Base-by-base conservation (phyloP, 2,329 filamentous ascomycete genomes). In the Teratosphaeria gauchensis region DNA sequence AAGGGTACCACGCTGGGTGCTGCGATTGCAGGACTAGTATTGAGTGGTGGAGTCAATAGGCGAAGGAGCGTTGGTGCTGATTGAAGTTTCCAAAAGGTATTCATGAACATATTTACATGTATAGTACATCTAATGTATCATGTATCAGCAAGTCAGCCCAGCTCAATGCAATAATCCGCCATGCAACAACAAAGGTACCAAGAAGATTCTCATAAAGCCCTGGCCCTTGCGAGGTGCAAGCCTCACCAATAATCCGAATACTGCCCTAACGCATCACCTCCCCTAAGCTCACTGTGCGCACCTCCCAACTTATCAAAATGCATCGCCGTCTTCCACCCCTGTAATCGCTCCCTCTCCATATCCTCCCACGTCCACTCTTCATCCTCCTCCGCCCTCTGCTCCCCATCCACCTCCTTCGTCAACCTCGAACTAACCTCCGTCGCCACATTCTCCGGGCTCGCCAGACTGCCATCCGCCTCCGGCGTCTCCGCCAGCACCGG, bases 301-400 rank as follows among this genome's bases (percentile, higher is more conserved):
- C 71, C 75, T 65, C 85, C 82, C 64, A 86, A 66, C 12, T 71
- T 74, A 30, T 78, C 75, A 69, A 83, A 85, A 48, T 80, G 77
- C 64, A 78, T 74, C 4, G 84, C 82, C 32, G 84, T 72, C 59
- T 75, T 72, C 66, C 86, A 62, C 0, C 84, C 84, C 51, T 80
- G 73, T 55, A 78, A 59, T 35, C 84, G 74, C 69, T 85, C 81
- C 59, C 76, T 72, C 64, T 87, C 83, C 60, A 86, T 82, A 21
- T 76, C 74, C 57, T 84, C 78, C 83, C 83, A 86, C 2, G 77
- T 79, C 83, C 83, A 85, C 32, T 77, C 75, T 3, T 75, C 74
- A 69, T 71, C 66, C n/a, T 35, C 66, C n/a, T 35, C 56, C 7
- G 19, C 42, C 46, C 1, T 48, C 53, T 21, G 51, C 16, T 55